Evolutionary conservation across 116 monocot genomes (phyloP), one percentile per base, ranked within the genome.

Genomic region (Trichopus zeylanicus): DNA sequence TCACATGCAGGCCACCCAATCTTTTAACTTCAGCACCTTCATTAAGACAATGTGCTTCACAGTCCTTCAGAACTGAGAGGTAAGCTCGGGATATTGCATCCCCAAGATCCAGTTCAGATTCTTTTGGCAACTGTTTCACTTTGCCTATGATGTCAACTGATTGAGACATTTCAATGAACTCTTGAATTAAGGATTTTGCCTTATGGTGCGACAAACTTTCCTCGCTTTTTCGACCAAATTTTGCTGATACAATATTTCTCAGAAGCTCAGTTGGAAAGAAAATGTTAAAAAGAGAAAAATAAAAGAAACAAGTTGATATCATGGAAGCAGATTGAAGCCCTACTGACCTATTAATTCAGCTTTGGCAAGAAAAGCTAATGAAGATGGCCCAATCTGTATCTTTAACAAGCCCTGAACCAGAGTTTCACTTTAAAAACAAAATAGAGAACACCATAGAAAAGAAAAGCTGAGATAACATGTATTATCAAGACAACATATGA

Each of bases 1-100:
- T 87, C 71, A 97, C 97, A 79, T 97, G 97, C 70, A 97, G 97
- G 27, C 97, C 91, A 27, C 97, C 97, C 33, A 90, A 67, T 51
- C 59, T 75, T 80, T 85, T 97, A 48, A 97, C 97, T 68, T 87
- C 91, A 46, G 64, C 46, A 53, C 97, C 91, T 75, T 97, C 91
- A 63, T 66, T 67, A 34, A 27, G 75, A 69, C 97, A 87, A 70
- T 97, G 91, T 56, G 63, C 59, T 65, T 97, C 97, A 80, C 91
- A 87, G 48, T 97, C 97, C 64, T 79, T 77, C 48, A 91, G 46
- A 26, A 97, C 82, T 23, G 73, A 59, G 33, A 75, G 70, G 79
- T 84, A 97, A 69, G 91, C 67, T 70, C 70, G 58, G 55, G 84
- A 81, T 61, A 97, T 79, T 48, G 73, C 65, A 69, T 81, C 79